Evolutionary conservation across 192 early-diverging fungal genomes (phyloP).

Genomic region (Backusella mclennaniae): DNA sequence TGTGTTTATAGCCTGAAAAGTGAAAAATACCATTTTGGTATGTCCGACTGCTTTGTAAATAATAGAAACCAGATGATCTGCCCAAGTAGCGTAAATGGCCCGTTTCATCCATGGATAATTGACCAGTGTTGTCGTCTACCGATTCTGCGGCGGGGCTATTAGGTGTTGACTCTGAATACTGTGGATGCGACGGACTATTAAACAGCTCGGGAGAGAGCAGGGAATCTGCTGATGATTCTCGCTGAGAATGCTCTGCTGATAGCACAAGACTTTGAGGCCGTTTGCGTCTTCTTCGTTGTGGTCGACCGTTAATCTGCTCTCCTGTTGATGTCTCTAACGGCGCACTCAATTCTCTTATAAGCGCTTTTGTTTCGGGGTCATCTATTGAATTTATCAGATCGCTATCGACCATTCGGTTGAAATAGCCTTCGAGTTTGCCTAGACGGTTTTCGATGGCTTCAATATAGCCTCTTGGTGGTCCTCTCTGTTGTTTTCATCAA

Average conservation of each 20-base stretch:
- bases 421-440: slow-evolving; percentile 63
- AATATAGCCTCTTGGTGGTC: slow-evolving; percentile 84
- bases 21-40: slow-evolving; percentile 43
- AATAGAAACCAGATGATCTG: slow-evolving; percentile 69
- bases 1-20: slow-evolving; percentile 36
- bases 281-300: slow-evolving; percentile 10
- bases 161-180: slow-evolving; percentile 11
- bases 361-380: slow-evolving; percentile 37
- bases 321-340: slow-evolving; percentile 34
- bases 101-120: slow-evolving; percentile 64
- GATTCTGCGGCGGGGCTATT: not conserved
- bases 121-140: slow-evolving; percentile 55
- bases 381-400: slow-evolving; percentile 10
- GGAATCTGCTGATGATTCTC: slow-evolving; percentile 1
- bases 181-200: not conserved
- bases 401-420: slow-evolving; percentile 51
- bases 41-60: slow-evolving; percentile 59
- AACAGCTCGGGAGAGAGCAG: not conserved
- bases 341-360: slow-evolving; percentile 31
- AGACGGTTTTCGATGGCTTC: slow-evolving; percentile 77
- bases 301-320: slow-evolving; percentile 22
- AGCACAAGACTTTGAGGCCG: not conserved
- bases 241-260: not conserved
- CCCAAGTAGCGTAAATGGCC: slow-evolving; percentile 75
- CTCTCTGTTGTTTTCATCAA: slow-evolving; percentile 47